Conservation (phyloP, 345 rosid species). For the Ceriops decandra region DNA sequence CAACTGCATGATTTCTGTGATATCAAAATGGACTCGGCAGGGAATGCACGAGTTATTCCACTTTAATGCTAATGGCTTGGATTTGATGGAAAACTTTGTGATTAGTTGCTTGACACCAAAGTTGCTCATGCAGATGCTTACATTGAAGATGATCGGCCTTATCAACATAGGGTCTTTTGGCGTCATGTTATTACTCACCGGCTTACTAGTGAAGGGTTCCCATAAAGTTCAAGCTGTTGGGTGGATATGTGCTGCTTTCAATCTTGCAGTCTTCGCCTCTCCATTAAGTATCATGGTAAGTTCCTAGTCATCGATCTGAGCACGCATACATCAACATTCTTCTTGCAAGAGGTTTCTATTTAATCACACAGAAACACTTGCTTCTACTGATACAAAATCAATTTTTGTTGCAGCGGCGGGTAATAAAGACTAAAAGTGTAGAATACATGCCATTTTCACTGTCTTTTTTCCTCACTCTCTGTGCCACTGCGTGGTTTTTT, state of each 20-base stretch:
- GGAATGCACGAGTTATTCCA: no score
- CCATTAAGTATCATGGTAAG: slow-evolving; percentile 22
- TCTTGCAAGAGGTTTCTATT: neutral
- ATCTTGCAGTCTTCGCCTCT: slow-evolving; percentile 17
- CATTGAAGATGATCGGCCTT: slow-evolving; percentile 7
- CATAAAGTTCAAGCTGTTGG: slow-evolving; percentile 5
- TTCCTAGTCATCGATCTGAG: neutral
- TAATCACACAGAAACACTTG: neutral
- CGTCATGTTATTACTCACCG: slow-evolving; percentile 1
- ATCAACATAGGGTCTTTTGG: slow-evolving; percentile 11
- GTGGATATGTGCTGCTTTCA: slow-evolving; percentile 24
- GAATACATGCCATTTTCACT: slow-evolving; percentile 52
- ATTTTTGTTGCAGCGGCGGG: slow-evolving; percentile 33
- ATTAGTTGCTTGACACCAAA: neutral
- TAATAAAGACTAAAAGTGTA: slow-evolving; percentile 47
- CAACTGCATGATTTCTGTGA: no score
- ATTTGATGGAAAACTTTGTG: no score
- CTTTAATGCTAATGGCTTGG: no score
- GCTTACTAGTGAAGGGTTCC: slow-evolving; percentile 4
- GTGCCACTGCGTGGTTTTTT: slow-evolving; percentile 35
- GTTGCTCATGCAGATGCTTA: slow-evolving; percentile 11
- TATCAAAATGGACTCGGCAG: no score
- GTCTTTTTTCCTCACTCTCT: slow-evolving; percentile 37
- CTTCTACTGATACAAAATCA: neutral
- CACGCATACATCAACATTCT: neutral